Evolutionary conservation across 2,329 filamentous ascomycete species (phyloP).

Genomic region (Hypoxylon sp.): DNA sequence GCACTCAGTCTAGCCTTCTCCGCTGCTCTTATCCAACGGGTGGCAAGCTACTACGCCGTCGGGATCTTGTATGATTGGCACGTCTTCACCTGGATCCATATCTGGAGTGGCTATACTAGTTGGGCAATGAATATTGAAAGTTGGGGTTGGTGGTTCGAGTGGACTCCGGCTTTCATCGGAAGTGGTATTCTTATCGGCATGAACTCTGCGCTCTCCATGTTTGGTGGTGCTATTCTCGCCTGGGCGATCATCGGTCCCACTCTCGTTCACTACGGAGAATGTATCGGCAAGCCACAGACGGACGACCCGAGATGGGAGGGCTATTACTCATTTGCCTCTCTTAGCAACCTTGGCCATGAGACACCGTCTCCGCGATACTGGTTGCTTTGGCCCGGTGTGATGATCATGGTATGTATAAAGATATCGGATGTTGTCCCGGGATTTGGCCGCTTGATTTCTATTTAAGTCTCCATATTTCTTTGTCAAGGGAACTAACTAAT

Average conservation of each 20-base stretch:
- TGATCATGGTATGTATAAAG: conserved; percentile 53
- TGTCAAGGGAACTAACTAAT: not conserved
- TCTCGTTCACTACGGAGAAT: conserved; percentile 67
- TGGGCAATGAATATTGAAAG: conserved; percentile 68
- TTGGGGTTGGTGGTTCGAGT: conserved; percentile 72
- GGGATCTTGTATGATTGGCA: conserved; percentile 73
- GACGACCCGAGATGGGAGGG: conserved; percentile 62
- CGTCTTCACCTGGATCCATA: conserved; percentile 67
- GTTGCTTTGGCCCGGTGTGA: conserved; percentile 61
- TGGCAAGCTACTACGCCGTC: conserved; percentile 70
- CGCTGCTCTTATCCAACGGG: conserved; percentile 64
- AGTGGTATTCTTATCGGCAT: conserved; percentile 71
- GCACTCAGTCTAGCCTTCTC: conserved; percentile 66
- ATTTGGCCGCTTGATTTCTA: not conserved
- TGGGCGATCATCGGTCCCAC: conserved; percentile 71
- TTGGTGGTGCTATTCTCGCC: conserved; percentile 68
- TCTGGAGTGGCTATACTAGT: conserved; percentile 58
- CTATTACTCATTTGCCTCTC: conserved; percentile 57
- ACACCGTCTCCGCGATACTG: conserved; percentile 59
- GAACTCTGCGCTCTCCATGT: conserved; percentile 72
- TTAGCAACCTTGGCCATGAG: conserved; percentile 53
- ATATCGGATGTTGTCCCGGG: not conserved
- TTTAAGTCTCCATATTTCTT: not conserved
- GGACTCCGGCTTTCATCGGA: conserved; percentile 72
- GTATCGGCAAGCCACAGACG: conserved; percentile 57